Conservation (phyloP, 208 protist species). For the Crithidia sp. region DNA sequence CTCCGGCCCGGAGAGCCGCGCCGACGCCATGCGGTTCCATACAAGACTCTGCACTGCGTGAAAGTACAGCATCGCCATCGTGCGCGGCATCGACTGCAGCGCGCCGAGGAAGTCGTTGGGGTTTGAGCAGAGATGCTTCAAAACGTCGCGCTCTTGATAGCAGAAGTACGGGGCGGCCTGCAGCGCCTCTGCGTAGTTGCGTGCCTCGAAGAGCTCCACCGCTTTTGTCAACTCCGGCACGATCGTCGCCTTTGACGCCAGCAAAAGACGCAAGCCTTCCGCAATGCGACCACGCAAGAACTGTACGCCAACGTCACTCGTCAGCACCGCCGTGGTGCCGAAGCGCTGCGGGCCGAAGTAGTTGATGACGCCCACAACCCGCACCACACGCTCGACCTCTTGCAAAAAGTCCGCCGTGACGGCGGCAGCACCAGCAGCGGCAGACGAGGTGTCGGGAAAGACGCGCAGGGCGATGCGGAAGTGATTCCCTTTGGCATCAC, state of each 20-base stretch:
- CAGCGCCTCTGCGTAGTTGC: slow-evolving; percentile 57
- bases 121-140: slow-evolving; percentile 70
- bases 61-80: slow-evolving; percentile 92
- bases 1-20: slow-evolving; percentile 54
- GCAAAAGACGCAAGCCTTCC: slow-evolving; percentile 67
- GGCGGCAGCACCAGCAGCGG: background rate
- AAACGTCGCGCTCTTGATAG: slow-evolving; percentile 82
- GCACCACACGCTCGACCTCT: slow-evolving; percentile 34
- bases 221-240: slow-evolving; percentile 54
- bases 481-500: slow-evolving; percentile 91
- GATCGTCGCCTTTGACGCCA: slow-evolving; percentile 68
- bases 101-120: slow-evolving; percentile 78
- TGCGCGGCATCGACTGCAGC: slow-evolving; percentile 80
- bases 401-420: slow-evolving; percentile 22
- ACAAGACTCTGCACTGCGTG: slow-evolving; percentile 94
- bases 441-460: slow-evolving; percentile 22
- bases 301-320: slow-evolving; percentile 88
- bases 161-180: slow-evolving; percentile 73
- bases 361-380: slow-evolving; percentile 90
- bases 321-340: slow-evolving; percentile 91
- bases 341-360: slow-evolving; percentile 97
- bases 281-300: slow-evolving; percentile 81
- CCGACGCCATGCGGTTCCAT: slow-evolving; percentile 94
- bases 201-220: slow-evolving; percentile 33
- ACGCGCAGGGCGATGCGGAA: slow-evolving; percentile 92